phyloP scores from a whole-genome alignment of 73 alveolate species.

The Tetrahymena borealis region DNA sequence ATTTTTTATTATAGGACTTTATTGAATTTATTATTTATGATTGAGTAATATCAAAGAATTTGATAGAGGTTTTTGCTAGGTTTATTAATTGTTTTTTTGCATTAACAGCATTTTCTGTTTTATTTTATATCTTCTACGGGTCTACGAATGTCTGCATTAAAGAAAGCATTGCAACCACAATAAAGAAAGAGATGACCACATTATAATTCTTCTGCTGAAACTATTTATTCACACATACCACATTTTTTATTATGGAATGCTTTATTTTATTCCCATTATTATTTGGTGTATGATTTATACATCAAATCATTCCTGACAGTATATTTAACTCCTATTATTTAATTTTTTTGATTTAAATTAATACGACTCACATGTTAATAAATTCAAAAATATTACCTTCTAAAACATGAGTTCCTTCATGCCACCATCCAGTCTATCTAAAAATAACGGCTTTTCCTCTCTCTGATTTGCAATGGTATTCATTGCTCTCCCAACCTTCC shows the following conservation, averaged over 20 bases:
- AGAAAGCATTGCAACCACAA: background rate
- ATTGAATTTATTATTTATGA: background rate
- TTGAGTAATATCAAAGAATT: background rate
- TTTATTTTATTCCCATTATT: background rate
- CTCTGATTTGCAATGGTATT: background rate
- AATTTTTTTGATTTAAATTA: no score
- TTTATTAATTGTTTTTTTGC: background rate
- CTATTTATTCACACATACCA: background rate
- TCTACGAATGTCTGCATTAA: background rate
- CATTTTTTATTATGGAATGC: background rate
- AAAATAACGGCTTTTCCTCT: background rate
- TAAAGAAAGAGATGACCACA: background rate
- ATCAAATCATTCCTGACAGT: background rate
- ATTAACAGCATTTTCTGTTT: background rate
- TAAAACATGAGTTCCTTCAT: background rate
- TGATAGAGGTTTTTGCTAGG: background rate
- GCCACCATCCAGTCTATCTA: background rate
- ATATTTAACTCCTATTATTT: background rate
- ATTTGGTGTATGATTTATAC: background rate
- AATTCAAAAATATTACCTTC: background rate
- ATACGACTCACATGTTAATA: no score
- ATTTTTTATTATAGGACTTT: background rate
- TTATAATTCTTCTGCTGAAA: background rate
- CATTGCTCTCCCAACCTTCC: background rate
- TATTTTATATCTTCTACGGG: background rate